Percentiles rank a stretch among this genome's conserved stretches.
phyloP scores from a whole-genome alignment of 495 filamentous ascomycete genomes.

The Niebla homalea region DNA sequence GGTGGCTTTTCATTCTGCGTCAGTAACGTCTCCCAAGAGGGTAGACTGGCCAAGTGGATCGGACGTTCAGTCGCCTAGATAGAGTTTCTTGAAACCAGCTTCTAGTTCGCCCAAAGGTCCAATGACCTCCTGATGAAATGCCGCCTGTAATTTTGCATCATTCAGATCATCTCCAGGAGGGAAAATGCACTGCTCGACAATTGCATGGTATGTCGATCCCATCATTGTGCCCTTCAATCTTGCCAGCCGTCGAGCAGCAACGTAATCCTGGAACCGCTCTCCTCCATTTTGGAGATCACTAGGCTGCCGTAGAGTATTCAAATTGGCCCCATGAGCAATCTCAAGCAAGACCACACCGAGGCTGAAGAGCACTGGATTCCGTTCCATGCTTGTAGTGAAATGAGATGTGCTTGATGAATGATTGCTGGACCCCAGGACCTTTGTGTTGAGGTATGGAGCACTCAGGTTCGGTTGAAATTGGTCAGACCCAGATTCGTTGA shows the following conservation, averaged over 20 bases:
- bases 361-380: constrained; percentile 19
- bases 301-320: constrained; percentile 11
- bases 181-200: constrained; percentile 29
- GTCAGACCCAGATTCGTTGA: constrained; percentile 4
- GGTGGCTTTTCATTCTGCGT: no score
- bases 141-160: constrained; percentile 18
- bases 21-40: no score
- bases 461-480: background rate
- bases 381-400: background rate
- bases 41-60: no score
- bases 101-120: constrained; percentile 22
- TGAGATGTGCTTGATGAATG: no score
- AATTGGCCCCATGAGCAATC: constrained; percentile 14
- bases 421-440: background rate
- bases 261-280: constrained; percentile 18
- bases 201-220: constrained; percentile 28
- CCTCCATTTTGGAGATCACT: constrained; percentile 5
- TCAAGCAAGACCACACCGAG: constrained; percentile 23
- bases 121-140: constrained; percentile 24
- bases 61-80: background rate
- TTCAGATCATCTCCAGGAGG: constrained; percentile 21
- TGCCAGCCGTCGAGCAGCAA: constrained; percentile 21
- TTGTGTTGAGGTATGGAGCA: constrained; percentile 21
- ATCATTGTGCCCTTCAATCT: constrained; percentile 30
- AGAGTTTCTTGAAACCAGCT: background rate